Evolutionary conservation across 768 basidiomycete genomes (phyloP), one percentile per base, ranked within the genome.

Genomic region (Suillus occidentalis): DNA sequence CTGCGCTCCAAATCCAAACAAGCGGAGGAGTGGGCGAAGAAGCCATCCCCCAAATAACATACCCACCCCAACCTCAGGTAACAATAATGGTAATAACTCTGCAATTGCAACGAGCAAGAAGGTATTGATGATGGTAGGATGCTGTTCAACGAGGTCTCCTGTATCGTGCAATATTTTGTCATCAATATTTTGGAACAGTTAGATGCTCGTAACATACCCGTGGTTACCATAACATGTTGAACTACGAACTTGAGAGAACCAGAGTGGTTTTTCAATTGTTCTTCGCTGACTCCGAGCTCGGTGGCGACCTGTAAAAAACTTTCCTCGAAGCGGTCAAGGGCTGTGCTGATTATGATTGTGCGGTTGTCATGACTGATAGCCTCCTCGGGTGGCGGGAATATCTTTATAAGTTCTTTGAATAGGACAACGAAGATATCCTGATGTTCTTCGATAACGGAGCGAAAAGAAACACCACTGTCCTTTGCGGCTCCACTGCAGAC

Each of bases 121-220:
- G 10, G 63, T 57, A 8, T 65, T 62, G 14, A 76, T 53, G 1
- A 80, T 65, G 20, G 60, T 52, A 12, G 80, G 79, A 56, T 81
- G 79, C 34, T 77, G 72, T 62, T 81, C 79, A 3, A 68, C 69
- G 7, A 81, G 61, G 47, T 80, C 77, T 16, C 78, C 80, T 80
- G 37, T 28, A 36, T 61, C 57, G 28, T 40, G 14, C 22, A 4
- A 25, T 40, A 18, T n/a, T 20, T 34, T 16, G 6, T 7, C 22
- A 20, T 40, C 18, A 42, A 47, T 10, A 7, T 62, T 58, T 49
- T 4, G 36, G 22, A n/a, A 63, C 2, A 8, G 20, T 14, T 7
- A 22, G n/a, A 8, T 22, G 12, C 16, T 50, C 25, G 14, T 8
- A 40, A 52, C 31, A 25, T 55, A 8, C 76, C 76, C 60, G 62